phyloP scores from a whole-genome alignment of 2,329 filamentous ascomycete genomes.

The Clarireedia homoeocarpa region DNA sequence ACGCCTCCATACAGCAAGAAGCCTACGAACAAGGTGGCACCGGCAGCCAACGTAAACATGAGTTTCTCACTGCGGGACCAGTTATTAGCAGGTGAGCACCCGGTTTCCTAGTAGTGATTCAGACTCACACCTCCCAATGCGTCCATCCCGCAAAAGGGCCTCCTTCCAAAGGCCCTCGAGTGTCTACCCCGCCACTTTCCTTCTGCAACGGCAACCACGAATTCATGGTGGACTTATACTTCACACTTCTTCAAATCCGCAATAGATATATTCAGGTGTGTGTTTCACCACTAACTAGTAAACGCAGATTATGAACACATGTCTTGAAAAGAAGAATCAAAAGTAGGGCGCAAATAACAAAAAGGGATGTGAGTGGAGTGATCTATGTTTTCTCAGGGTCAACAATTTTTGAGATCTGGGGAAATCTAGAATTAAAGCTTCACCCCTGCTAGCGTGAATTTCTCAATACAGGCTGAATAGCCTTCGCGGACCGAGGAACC shows the following conservation, averaged over 20 bases:
- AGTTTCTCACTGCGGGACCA: conserved; percentile 15
- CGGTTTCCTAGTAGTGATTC: background rate
- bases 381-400: background rate
- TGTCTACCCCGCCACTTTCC: background rate
- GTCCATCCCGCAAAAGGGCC: conserved; percentile 17
- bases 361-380: background rate
- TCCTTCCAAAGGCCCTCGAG: background rate
- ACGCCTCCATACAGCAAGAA: conserved; percentile 18
- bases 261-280: no score
- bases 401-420: conserved; percentile 15
- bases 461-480: conserved; percentile 14
- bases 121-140: conserved; percentile 19
- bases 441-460: conserved; percentile 16
- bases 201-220: background rate
- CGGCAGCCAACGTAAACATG: conserved; percentile 16
- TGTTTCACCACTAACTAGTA: background rate
- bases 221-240: no score
- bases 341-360: background rate
- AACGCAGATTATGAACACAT: background rate
- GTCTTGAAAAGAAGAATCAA: background rate
- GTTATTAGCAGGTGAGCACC: background rate
- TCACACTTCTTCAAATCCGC: no score
- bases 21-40: conserved; percentile 17
- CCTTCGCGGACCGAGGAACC: conserved; percentile 5
- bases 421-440: conserved; percentile 8